Evolutionary conservation across 2,329 filamentous ascomycete genomes (phyloP).

Genomic region (Arthrobotrys conoides): DNA sequence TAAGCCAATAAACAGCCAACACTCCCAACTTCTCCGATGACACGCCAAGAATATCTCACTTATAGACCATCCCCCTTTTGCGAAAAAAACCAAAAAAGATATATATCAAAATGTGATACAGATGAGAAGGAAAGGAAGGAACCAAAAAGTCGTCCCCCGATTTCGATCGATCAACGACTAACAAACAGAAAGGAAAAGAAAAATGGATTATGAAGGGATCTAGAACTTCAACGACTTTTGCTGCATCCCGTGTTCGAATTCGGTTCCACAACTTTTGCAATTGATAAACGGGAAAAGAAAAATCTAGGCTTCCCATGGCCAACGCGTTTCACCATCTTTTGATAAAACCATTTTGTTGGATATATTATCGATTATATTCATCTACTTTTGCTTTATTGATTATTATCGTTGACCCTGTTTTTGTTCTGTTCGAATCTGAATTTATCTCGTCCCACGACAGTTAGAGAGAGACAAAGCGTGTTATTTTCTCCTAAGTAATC

Average conservation of each 20-base stretch:
- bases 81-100: not conserved
- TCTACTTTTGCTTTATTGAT: not conserved
- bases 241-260: conserved; percentile 56
- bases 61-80: conserved; percentile 33
- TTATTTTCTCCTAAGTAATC: conserved; percentile 53
- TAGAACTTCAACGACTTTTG: conserved; percentile 53
- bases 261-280: conserved; percentile 59
- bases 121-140: no score
- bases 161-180: conserved; percentile 55
- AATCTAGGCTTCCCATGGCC: conserved; percentile 60
- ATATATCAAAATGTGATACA: conserved; percentile 43
- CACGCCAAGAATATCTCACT: conserved; percentile 53
- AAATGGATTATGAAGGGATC: conserved; percentile 46
- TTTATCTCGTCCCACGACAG: conserved; percentile 25
- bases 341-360: conserved; percentile 49
- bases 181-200: conserved; percentile 3
- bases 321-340: conserved; percentile 57
- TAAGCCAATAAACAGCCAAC: conserved; percentile 57
- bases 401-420: conserved; percentile 18
- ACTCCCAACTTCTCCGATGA: conserved; percentile 51
- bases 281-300: conserved; percentile 47
- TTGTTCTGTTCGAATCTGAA: conserved; percentile 12
- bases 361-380: conserved; percentile 44
- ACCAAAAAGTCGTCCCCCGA: conserved; percentile 13
- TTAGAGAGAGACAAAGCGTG: conserved; percentile 9